Conservation (phyloP, 176 grass and related monocot species). For the Cenchrus americanus region DNA sequence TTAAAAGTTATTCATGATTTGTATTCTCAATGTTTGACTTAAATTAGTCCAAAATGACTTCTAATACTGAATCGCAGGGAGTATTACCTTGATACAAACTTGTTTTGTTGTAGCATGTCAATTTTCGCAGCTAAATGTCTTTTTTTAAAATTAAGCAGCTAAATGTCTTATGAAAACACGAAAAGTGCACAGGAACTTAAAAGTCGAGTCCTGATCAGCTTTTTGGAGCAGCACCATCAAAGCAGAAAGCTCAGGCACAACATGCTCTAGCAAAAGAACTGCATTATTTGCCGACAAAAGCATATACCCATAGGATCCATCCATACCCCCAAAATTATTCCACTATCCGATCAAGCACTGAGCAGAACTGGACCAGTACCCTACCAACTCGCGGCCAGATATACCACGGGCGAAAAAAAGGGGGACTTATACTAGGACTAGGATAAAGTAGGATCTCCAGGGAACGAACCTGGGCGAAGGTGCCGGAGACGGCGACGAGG, state of each 20-base stretch:
- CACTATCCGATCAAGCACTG: neutral
- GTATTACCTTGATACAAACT: neutral
- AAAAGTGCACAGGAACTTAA: neutral
- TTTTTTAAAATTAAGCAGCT: too few relatives aligned
- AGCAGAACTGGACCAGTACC: neutral
- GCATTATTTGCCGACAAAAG: neutral
- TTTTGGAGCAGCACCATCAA: neutral
- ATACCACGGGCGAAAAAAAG: neutral
- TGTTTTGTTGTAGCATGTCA: neutral
- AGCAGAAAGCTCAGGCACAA: neutral
- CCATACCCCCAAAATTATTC: neutral
- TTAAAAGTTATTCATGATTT: too few relatives aligned
- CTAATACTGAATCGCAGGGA: too few relatives aligned
- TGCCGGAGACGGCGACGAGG: slow-evolving; percentile 72
- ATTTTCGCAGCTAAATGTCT: neutral
- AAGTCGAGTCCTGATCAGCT: neutral
- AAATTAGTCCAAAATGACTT: too few relatives aligned
- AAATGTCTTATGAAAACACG: too few relatives aligned
- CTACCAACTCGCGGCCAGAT: neutral
- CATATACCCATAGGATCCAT: slow-evolving; percentile 28
- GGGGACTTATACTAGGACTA: neutral
- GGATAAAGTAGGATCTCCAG: neutral
- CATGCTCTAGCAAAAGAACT: neutral
- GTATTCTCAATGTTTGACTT: too few relatives aligned
- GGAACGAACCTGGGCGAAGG: slow-evolving; percentile 63